Evolutionary conservation across 2,329 filamentous ascomycete genomes (phyloP), one percentile per base, ranked within the genome.

Genomic region (Sclerotinia glacialis): DNA sequence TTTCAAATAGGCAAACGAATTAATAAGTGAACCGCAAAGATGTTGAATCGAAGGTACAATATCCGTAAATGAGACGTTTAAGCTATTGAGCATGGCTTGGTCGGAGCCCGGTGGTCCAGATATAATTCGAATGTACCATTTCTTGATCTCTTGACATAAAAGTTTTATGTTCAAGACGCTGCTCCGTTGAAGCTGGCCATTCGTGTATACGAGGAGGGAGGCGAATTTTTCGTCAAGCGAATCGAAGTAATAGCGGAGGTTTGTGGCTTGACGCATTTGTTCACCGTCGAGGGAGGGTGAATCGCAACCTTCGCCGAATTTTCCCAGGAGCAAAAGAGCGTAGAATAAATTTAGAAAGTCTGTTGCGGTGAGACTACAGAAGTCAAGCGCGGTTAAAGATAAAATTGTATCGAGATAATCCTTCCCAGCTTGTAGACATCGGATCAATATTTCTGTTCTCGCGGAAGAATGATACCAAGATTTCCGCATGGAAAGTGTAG

Each of bases 401-500:
- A 71, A 61, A 18, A 69, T 64, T 11, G 46, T 62, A 55, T 73
- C 71, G 5, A 73, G 64, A 54, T 69, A 73, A 34, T 66, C 61
- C 66, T 72, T 73, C 1, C 65, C 55, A 6, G 66, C 63, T 60
- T 69, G 61, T 3, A 71, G 65, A 61, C 70, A 71, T 37, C 65
- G 64, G 21, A 69, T 61, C 12, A 72, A 59, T n/a, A 59, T 65
- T 12, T 70, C 69, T 42, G 64, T 72, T 23, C 71, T 67, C 3
- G 65, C 37, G 3, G 64, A 16, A n/a, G 71, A 70, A 46, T 67
- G 60, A 47, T 72, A 72, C 71, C 71, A 74, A 21, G 69, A 69
- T 3, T 42, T 62, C 31, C 42, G 34, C 18, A 12, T 55, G 12
- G 61, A 16, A 28, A 52, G 31, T 5, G 47, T n/a, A 14, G 50